Percentiles rank a stretch among this genome's conserved stretches.
Evolutionary conservation across 495 filamentous ascomycete genomes (phyloP).

Genomic region (Bathelium albidoporum): DNA sequence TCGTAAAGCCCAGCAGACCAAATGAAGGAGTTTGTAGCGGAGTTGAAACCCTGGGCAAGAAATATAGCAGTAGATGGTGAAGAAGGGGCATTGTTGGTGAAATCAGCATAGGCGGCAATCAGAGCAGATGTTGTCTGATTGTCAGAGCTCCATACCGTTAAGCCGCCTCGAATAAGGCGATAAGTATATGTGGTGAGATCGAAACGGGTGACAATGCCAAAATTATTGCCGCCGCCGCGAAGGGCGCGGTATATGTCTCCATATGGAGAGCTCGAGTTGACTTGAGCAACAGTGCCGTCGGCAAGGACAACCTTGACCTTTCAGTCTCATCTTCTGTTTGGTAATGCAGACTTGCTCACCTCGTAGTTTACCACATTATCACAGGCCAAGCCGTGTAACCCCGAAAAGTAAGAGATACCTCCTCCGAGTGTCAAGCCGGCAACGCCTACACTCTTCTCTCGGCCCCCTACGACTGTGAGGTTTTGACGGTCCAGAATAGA

Average conservation of each 20-base stretch:
- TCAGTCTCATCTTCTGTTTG: neutral
- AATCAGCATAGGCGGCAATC: neutral
- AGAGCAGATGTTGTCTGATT: neutral
- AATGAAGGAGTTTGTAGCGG: neutral
- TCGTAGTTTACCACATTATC: conserved; percentile 30
- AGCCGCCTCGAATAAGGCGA: neutral
- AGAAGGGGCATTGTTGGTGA: neutral
- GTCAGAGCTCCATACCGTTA: neutral
- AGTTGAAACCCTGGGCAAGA: neutral
- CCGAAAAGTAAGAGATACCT: conserved; percentile 11
- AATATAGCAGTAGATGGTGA: neutral
- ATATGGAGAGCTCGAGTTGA: conserved; percentile 16
- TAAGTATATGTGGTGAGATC: conserved; percentile 11
- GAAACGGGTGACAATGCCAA: conserved; percentile 34
- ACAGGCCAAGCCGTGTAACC: conserved; percentile 6
- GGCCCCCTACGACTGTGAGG: conserved; percentile 17
- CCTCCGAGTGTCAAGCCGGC: conserved; percentile 22
- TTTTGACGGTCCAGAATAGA: conserved; percentile 9
- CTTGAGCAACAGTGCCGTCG: conserved; percentile 19
- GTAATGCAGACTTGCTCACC: conserved; percentile 3
- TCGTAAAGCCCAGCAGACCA: neutral
- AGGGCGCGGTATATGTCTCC: conserved; percentile 32
- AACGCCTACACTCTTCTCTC: conserved; percentile 21
- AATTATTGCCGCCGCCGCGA: conserved; percentile 34
- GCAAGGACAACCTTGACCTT: conserved; percentile 19